phyloP scores from a whole-genome alignment of 257 asterid genomes.

The Lantana camara region DNA sequence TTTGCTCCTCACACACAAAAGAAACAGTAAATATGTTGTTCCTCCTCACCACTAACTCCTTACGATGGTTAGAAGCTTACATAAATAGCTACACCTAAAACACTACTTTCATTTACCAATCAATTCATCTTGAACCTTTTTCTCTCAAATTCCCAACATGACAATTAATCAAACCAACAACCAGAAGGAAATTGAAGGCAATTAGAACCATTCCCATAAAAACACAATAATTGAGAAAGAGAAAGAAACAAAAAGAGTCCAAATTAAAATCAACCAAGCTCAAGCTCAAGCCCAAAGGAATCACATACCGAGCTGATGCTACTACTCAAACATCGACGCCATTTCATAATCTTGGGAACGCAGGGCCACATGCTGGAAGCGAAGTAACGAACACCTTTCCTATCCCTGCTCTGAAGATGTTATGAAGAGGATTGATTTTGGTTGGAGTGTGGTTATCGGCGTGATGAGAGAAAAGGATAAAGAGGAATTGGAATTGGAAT shows the following conservation, averaged over 20 bases:
- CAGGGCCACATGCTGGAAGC: conserved; percentile 51
- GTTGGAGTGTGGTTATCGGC: background rate
- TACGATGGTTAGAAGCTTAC: background rate
- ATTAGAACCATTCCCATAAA: background rate
- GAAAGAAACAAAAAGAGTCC: background rate
- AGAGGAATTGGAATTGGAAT: conserved; percentile 6
- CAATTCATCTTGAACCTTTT: background rate
- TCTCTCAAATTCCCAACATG: background rate
- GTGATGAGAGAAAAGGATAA: background rate
- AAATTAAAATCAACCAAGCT: background rate
- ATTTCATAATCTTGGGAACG: conserved; percentile 44
- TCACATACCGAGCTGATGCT: conserved; percentile 49
- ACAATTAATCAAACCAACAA: background rate
- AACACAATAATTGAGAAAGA: background rate
- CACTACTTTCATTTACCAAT: background rate
- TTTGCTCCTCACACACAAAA: background rate
- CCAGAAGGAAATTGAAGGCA: background rate
- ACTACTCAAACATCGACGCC: conserved; percentile 35
- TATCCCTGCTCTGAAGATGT: background rate
- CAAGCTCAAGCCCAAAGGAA: conserved; percentile 1
- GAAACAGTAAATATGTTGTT: background rate
- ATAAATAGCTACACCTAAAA: background rate
- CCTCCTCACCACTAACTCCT: background rate
- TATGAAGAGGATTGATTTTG: background rate
- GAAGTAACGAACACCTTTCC: background rate